Conservation (phyloP, 2,329 filamentous ascomycete species). For the Arthroderma uncinatum region DNA sequence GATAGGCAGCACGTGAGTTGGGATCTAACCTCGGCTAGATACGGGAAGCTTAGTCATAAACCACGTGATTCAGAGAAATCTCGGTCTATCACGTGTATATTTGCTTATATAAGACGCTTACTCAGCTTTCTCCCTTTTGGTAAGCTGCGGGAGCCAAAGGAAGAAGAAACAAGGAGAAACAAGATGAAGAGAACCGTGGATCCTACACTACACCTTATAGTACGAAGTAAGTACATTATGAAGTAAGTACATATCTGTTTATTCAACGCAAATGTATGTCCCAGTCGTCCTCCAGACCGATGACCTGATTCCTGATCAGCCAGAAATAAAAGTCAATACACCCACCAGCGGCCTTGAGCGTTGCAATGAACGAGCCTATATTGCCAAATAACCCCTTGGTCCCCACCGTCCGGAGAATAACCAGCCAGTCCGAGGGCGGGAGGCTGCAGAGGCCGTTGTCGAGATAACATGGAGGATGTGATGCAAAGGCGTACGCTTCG, state of each 20-base stretch:
- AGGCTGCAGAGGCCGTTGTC: constrained; percentile 18
- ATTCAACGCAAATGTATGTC: no score
- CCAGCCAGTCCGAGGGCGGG: constrained; percentile 16
- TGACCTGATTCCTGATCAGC: constrained; percentile 4
- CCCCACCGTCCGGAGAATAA: constrained; percentile 14
- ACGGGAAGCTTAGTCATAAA: background rate
- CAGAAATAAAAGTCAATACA: constrained; percentile 10
- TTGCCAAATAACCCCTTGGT: constrained; percentile 8
- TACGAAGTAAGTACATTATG: no score
- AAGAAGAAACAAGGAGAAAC: background rate
- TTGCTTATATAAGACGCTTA: background rate
- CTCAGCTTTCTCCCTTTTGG: no score
- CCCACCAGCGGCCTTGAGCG: constrained; percentile 4
- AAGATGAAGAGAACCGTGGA: background rate
- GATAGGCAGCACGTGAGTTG: background rate
- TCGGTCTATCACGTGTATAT: background rate
- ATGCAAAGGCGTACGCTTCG: constrained; percentile 16
- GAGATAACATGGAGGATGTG: constrained; percentile 19
- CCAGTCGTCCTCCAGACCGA: background rate
- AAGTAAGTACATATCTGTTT: no score
- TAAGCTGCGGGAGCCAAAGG: background rate
- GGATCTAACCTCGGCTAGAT: background rate
- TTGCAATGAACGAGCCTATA: constrained; percentile 5
- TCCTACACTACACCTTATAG: background rate
- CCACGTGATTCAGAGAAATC: background rate